phyloP scores from a whole-genome alignment of 352 stramenopile species.

The Globisporangium heterothallicum region DNA sequence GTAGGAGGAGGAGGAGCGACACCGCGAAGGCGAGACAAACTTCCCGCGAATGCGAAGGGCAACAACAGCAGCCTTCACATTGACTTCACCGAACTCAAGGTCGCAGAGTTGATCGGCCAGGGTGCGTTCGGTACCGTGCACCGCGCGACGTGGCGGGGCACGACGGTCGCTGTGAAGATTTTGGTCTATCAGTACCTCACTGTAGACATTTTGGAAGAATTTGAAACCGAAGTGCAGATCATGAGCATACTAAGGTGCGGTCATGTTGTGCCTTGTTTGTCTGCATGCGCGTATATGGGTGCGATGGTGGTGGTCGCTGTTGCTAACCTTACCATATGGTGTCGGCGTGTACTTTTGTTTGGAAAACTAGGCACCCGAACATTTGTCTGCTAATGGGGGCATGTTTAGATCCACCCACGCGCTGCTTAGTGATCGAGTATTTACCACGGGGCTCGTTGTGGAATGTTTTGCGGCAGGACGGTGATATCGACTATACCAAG shows the following conservation, averaged over 20 bases:
- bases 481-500: constrained; percentile 61
- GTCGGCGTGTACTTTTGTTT: too few species aligned
- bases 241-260: constrained; percentile 84
- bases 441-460: constrained; percentile 75
- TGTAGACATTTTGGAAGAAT: constrained; percentile 81
- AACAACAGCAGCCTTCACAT: constrained; percentile 81
- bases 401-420: constrained; percentile 70
- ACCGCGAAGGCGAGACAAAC: constrained; percentile 33
- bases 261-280: background rate
- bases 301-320: background rate
- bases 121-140: constrained; percentile 83
- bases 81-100: constrained; percentile 70
- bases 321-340: constrained; percentile 1
- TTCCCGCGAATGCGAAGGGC: constrained; percentile 34
- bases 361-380: constrained; percentile 65
- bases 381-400: constrained; percentile 83
- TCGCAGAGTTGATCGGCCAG: constrained; percentile 81
- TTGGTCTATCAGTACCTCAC: constrained; percentile 80
- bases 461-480: constrained; percentile 82
- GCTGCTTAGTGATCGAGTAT: constrained; percentile 86
- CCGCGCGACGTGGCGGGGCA: constrained; percentile 63
- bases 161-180: constrained; percentile 81
- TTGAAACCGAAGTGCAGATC: constrained; percentile 86
- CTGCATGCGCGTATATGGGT: too few species aligned
- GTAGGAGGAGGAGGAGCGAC: constrained; percentile 20